A percentile compares a stretch with the other conserved stretches of the same genome.
These are phyloP conservation scores for Boletus sp. DNA, from an alignment of 1,284 basidiomycete genomes.

Conservation along the genomic window DNA sequence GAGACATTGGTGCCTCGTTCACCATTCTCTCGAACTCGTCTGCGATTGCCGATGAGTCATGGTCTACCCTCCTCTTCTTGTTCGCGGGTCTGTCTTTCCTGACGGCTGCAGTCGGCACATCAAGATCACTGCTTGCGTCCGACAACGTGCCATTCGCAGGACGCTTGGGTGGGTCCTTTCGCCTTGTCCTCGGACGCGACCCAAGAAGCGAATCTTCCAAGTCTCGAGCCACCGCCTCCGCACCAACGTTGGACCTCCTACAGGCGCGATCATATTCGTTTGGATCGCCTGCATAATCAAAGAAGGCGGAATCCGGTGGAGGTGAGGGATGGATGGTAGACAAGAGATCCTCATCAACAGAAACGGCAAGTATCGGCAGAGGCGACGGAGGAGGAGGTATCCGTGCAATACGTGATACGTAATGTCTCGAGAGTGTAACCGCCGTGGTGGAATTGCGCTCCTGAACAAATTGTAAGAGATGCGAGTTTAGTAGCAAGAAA, in stretches of 20 bases:
- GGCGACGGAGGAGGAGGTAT: conserved; percentile 54
- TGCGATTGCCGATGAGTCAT: conserved; percentile 34
- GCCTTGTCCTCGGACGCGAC: conserved; percentile 31
- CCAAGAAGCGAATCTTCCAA: conserved; percentile 42
- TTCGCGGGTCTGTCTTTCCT: conserved; percentile 35
- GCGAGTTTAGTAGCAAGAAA: not conserved
- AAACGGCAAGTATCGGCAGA: conserved; percentile 34
- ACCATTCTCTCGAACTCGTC: conserved; percentile 42
- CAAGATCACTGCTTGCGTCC: conserved; percentile 52
- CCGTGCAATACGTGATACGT: conserved; percentile 58
- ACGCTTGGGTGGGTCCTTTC: conserved; percentile 45
- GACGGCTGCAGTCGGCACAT: conserved; percentile 30
- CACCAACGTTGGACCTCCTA: conserved; percentile 26
- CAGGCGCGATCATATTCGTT: conserved; percentile 25
- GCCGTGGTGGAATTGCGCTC: conserved; percentile 64
- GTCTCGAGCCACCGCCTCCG: conserved; percentile 42
- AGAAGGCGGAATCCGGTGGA: conserved; percentile 27
- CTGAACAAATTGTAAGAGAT: conserved; percentile 36
- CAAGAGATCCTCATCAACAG: conserved; percentile 39
- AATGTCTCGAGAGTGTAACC: conserved; percentile 57
- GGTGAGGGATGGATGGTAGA: conserved; percentile 37
- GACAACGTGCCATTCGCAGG: conserved; percentile 44
- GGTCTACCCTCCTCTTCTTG: conserved; percentile 51
- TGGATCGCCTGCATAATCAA: conserved; percentile 30
- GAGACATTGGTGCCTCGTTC: conserved; percentile 27